Evolutionary conservation across 1,284 basidiomycete genomes (phyloP), one percentile per base, ranked within the genome.

Genomic region (Ustilago bromivora): DNA sequence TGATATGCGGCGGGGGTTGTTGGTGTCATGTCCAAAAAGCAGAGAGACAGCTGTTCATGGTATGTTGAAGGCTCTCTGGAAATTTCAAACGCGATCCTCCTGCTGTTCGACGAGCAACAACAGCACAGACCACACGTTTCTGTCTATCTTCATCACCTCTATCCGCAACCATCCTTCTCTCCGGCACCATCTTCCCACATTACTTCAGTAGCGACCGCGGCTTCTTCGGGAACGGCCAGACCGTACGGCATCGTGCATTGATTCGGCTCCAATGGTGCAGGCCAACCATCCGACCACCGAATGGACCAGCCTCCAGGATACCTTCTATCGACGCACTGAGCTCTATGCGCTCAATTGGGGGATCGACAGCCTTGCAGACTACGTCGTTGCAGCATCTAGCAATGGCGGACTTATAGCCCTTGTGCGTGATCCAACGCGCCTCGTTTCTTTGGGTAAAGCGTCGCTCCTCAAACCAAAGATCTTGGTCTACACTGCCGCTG

Each of bases 401-500:
- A 92, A 94, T 87, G 94, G 94, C 34, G 95, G 96, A 6, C 94
- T 95, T 17, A 23, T 78, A 94, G 96, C 96, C 23, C 87, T 98
- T 34, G 93, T 96, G 89, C 90, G 95, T 6, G 94, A 98, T 84
- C 91, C 90, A 57, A 89, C 91, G 11, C 95, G 93, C 85, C 87
- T 97, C 12, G 89, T 97, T 61, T 90, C 93, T 0, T 84, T 96
- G 1, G 90, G 92, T 32, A 90, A 90, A 54, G 89, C 90, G 19
- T 87, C 90, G 1, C 87, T 92, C 62, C 89, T 92, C 17, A 94
- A 93, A 86, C 90, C 93, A 36, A 87, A 88, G 80, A 88, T 90
- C 63, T 82, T 87, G 41, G 82, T 90, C 56, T 89, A 89, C 81
- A 88, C 89, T 0, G 86, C 87, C 6, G 87, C 89, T 0, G 89